A percentile compares a stretch with the other conserved stretches of the same genome.
Evolutionary conservation across 768 basidiomycete genomes (phyloP).

Genomic region (Pisolithus albus): DNA sequence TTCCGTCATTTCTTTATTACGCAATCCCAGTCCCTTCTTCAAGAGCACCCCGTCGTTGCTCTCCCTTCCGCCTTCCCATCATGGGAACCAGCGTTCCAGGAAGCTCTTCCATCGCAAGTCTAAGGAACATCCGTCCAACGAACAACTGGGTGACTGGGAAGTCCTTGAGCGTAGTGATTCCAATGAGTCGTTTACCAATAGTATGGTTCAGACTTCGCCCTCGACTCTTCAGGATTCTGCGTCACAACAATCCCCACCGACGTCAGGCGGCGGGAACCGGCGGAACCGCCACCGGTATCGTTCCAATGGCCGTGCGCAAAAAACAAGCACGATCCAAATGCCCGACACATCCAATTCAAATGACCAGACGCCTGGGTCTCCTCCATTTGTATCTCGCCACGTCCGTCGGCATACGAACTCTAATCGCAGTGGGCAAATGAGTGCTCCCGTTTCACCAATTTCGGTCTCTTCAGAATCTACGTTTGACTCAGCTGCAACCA

Average conservation of each 20-base stretch:
- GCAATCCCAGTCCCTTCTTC: constrained; percentile 30
- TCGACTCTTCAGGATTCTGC: constrained; percentile 14
- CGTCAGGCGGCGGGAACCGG: background rate
- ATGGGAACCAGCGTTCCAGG: constrained; percentile 25
- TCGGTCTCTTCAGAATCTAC: constrained; percentile 23
- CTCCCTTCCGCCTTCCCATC: constrained; percentile 26
- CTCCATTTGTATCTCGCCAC: constrained; percentile 28
- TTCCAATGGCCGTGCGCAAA: constrained; percentile 15
- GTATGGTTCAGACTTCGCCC: constrained; percentile 8
- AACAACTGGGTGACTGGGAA: constrained; percentile 29
- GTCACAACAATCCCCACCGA: constrained; percentile 11
- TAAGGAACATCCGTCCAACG: constrained; percentile 19
- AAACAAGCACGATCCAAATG: constrained; percentile 20
- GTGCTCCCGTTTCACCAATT: constrained; percentile 27
- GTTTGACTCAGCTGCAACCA: constrained; percentile 17
- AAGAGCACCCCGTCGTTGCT: constrained; percentile 28
- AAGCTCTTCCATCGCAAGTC: constrained; percentile 31
- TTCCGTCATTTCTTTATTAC: constrained; percentile 28
- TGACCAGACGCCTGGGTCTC: constrained; percentile 23
- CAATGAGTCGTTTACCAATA: constrained; percentile 19
- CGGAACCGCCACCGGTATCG: constrained; percentile 9
- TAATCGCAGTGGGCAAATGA: constrained; percentile 25
- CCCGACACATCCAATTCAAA: constrained; percentile 12
- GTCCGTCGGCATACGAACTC: constrained; percentile 30
- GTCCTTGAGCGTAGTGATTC: constrained; percentile 25